Evolutionary conservation across 2,329 filamentous ascomycete genomes (phyloP), one percentile per base, ranked within the genome.

Genomic region (Zymoseptoria passerinii): DNA sequence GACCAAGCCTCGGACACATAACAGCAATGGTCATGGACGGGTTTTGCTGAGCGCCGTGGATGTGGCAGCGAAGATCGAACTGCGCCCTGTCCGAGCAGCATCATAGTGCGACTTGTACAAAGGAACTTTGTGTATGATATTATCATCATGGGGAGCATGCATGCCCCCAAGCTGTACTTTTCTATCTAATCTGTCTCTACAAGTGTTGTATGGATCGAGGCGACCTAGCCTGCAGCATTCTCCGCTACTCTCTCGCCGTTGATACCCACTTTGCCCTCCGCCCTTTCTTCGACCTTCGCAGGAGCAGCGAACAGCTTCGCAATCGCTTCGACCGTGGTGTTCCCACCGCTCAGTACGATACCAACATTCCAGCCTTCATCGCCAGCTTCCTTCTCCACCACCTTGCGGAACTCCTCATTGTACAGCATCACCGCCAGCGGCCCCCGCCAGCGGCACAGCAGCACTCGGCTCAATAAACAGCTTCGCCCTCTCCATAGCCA

Each of bases 401-500:
- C 73, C 10, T 69, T 71, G 58, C 90, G 77, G 62, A 96, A 96
- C 3, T 91, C 89, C 74, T 95, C 89, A 71, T 96, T 88, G 64
- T 84, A 96, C 65, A 97, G 75, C 55, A 85, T 86, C 7, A 89
- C 88, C 0, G 92, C 94, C 60, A 97, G 73, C 1, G 85, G 83
- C n/a, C n/a, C n/a, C 88, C 0, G 92, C 94, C 60, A 97, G 73
- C 1, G 85, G 83, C n/a, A 96, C 92, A 2, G 86, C 90, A 0
- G 88, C 84, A 73, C 87, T 92, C 20, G 92, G 92, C 79, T 97
- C 92, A 10, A 96, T 85, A 20, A 96, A 84, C 52, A 95, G 76
- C 82, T 97, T 96, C 80, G 94, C 84, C 58, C 92, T 78, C 81
- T 97, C 92, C 62, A 92, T 76, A 35, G 95, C 87, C 61, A 97